phyloP scores from a whole-genome alignment of 257 asterid genomes.

The Solanum habrochaites region DNA sequence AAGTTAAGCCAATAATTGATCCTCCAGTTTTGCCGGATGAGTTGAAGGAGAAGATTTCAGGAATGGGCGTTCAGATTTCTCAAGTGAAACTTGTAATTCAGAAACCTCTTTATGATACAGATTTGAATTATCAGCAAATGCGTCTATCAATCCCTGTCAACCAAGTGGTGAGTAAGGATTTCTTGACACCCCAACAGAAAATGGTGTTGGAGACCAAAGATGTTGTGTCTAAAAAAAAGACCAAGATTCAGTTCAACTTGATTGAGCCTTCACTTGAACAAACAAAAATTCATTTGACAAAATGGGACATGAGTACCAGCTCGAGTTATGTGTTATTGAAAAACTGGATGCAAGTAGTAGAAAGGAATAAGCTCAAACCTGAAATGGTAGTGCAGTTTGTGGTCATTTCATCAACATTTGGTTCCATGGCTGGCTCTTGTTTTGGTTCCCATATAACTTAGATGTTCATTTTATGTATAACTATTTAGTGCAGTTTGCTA shows the following conservation, averaged over 20 bases:
- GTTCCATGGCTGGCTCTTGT: neutral
- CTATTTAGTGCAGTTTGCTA: neutral
- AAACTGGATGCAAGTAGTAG: neutral
- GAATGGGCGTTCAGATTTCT: neutral
- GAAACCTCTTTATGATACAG: neutral
- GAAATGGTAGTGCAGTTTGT: neutral
- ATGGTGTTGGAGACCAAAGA: neutral
- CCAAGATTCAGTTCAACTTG: neutral
- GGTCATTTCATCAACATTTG: neutral
- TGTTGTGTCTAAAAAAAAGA: neutral
- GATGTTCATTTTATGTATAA: neutral
- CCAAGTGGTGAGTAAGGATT: neutral
- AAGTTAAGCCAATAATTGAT: neutral
- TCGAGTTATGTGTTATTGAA: neutral
- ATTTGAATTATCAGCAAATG: neutral
- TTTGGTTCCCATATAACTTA: neutral
- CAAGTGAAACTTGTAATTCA: neutral
- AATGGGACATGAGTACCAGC: neutral
- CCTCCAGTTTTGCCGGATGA: neutral
- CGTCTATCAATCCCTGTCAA: neutral
- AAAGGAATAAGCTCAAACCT: neutral
- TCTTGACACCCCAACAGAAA: neutral
- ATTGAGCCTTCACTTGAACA: neutral
- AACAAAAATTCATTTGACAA: neutral
- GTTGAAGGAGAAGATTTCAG: neutral